phyloP scores from a whole-genome alignment of 129 eudicot genomes.

The Centrapalus pauciflorus region DNA sequence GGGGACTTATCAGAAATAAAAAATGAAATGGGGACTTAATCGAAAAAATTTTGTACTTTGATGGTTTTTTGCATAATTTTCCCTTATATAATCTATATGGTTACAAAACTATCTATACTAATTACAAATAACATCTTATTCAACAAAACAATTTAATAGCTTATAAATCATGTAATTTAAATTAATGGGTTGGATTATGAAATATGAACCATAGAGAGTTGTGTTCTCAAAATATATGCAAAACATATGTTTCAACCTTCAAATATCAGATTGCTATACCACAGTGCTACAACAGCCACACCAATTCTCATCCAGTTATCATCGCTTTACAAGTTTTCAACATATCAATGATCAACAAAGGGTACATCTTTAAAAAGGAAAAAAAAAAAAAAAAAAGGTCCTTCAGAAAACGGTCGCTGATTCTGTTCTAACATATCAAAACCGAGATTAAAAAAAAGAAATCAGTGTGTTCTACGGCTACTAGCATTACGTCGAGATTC shows the following conservation, averaged over 20 bases:
- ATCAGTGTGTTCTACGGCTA: slow-evolving; percentile 21
- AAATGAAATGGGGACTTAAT: no score
- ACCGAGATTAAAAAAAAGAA: neutral
- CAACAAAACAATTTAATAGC: no score
- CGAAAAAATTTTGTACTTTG: no score
- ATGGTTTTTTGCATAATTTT: no score
- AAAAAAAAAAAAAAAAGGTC: neutral
- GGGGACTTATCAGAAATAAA: no score
- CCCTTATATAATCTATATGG: no score
- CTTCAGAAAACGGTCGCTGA: neutral
- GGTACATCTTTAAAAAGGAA: neutral
- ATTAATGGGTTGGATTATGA: no score
- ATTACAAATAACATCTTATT: no score
- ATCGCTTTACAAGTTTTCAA: neutral
- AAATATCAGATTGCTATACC: neutral
- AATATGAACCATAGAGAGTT: neutral
- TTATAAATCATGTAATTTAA: no score
- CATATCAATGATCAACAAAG: neutral
- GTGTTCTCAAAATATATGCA: neutral
- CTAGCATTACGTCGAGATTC: slow-evolving; percentile 43
- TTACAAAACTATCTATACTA: no score
- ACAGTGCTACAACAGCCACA: no score
- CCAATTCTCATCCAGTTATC: neutral
- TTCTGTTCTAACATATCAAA: neutral
- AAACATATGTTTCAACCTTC: neutral